Percentiles rank a stretch among this genome's conserved stretches.
These are phyloP conservation scores for Scheffersomyces quercinus DNA, from an alignment of 1,139 yeast species.

Conservation along the genomic window DNA sequence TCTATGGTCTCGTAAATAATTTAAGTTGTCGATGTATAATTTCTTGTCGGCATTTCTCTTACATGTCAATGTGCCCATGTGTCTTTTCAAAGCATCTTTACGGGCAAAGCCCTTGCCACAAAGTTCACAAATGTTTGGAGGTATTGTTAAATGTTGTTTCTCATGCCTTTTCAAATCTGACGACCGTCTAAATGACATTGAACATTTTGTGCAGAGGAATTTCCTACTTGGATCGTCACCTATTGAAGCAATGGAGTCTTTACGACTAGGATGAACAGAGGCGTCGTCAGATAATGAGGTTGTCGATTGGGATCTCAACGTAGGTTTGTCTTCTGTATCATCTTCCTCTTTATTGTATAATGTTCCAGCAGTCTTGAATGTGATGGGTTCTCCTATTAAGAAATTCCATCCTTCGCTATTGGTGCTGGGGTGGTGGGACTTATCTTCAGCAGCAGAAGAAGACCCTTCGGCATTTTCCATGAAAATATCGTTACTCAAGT, in stretches of 20 bases:
- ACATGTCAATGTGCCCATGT: slow-evolving; percentile 70
- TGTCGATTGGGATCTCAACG: slow-evolving; percentile 4
- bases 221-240: slow-evolving; percentile 27
- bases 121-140: slow-evolving; percentile 68
- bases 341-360: slow-evolving; percentile 5
- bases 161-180: slow-evolving; percentile 69
- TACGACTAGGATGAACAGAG: slow-evolving; percentile 1
- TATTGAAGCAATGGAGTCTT: slow-evolving; percentile 5
- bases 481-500: slow-evolving; percentile 44
- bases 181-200: slow-evolving; percentile 59
- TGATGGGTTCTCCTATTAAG: slow-evolving; percentile 29
- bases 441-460: slow-evolving; percentile 7
- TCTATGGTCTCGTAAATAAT: slow-evolving; percentile 20
- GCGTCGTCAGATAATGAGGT: slow-evolving; percentile 2
- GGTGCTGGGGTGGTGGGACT: slow-evolving; percentile 17
- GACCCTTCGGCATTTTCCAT: slow-evolving; percentile 11
- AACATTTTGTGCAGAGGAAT: slow-evolving; percentile 50
- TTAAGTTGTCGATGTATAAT: slow-evolving; percentile 38
- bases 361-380: slow-evolving; percentile 10
- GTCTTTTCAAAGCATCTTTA: slow-evolving; percentile 77
- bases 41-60: slow-evolving; percentile 60
- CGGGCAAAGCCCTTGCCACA: slow-evolving; percentile 85
- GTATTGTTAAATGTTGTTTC: slow-evolving; percentile 55
- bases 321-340: slow-evolving; percentile 6
- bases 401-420: slow-evolving; percentile 39